Conservation (phyloP, 345 rosid genomes). For the Acer saccharum region DNA sequence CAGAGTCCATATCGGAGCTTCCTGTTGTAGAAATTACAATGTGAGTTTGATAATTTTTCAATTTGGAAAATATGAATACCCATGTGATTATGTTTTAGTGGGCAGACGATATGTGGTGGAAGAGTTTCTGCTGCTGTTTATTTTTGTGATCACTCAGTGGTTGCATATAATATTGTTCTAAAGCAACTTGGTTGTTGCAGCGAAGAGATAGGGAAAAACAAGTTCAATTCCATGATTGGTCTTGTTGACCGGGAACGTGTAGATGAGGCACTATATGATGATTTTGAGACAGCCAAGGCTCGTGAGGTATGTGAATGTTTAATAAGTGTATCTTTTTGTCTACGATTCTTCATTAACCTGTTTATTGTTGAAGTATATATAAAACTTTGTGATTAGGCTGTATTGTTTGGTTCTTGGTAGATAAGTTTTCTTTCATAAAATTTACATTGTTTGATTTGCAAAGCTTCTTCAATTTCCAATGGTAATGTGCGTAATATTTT, state of each 20-base stretch:
- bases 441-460: conserved; percentile 1
- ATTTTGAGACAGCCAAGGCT: conserved; percentile 87
- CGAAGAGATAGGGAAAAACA: conserved; percentile 83
- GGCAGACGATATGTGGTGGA: background rate
- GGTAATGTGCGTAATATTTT: background rate
- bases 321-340: conserved; percentile 5
- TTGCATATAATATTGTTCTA: background rate
- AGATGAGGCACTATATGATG: conserved; percentile 79
- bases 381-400: background rate
- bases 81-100: background rate
- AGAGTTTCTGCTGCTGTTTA: background rate
- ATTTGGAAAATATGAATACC: background rate
- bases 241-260: conserved; percentile 87
- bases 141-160: background rate
- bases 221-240: conserved; percentile 95
- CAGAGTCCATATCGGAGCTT: conserved; percentile 90
- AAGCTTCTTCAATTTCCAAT: background rate
- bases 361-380: background rate
- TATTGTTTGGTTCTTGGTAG: background rate
- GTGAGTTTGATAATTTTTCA: conserved; percentile 38
- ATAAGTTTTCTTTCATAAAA: background rate
- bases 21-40: conserved; percentile 85
- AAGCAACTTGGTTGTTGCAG: conserved; percentile 44
- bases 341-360: conserved; percentile 6
- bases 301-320: conserved; percentile 68